Base-by-base conservation (phyloP, 2,329 filamentous ascomycete genomes). In the Ilyonectria destructans region DNA sequence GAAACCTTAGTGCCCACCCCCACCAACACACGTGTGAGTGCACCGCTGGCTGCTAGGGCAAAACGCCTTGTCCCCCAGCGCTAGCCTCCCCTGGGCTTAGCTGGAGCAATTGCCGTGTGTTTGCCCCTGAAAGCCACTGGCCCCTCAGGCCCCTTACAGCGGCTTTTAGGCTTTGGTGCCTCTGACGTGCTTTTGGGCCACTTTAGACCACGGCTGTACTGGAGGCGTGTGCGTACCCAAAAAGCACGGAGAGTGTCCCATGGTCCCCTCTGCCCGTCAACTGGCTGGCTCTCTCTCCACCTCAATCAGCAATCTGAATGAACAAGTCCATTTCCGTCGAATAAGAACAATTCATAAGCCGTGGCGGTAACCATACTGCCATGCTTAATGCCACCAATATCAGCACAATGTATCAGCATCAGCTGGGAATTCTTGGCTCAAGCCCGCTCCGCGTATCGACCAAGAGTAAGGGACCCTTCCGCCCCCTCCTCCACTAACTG, bases 11-110 rank as follows among this genome's bases (percentile, higher is more conserved):
- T 10, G 49, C 5, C 49, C 48, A 52, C 23, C 40, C 48, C 51
- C 51, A 54, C 51, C 10, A 54, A 37, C 51, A 37, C 51, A 54
- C 51, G 51, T 54, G 51, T 54, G 51, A 21, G 51, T 54, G 51
- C 51, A 23, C 51, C 29, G 51, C 49, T 52, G 49, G 49, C 17
- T 33, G 23, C 46, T 51, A 51, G 15, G 48, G 23, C 48, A n/a
- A 6, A n/a, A n/a, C 26, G 23, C 23, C 48, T 51, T 26, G 23
- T 10, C 13, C 21, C 21, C 23, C 23, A 31, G 48, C 13, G 13
- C 48, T 51, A 54, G 51, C 31, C 51, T 23, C 51, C 51, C 4
- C 51, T 13, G n/a, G 29, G 51, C n/a, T 23, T 54, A 54, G 51
- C 26, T 19, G 51, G 29, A 21, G 17, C 4, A n/a, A 35, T n/a